Evolutionary conservation across 1,139 yeast genomes (phyloP), one percentile per base, ranked within the genome.

Genomic region (Pichia sp.): DNA sequence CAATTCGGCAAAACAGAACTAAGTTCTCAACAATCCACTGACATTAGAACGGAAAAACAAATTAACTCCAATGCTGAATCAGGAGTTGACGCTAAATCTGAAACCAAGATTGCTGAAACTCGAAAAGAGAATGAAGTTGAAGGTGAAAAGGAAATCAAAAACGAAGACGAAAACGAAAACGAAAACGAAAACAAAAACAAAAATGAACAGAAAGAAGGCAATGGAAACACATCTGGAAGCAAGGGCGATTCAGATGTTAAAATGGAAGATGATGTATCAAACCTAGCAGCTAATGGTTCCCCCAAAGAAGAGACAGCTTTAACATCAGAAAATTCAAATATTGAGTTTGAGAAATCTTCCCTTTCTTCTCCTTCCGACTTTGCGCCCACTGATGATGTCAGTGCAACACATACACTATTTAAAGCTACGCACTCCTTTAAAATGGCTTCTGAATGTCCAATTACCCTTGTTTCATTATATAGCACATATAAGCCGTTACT

Each of bases 381-480:
- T 49, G 59, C 67, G 17, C 41, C 58, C 4, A 48, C 44, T 30
- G 79, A 75, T 53, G 81, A 77, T 7, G 63, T 69, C 6, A 62
- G 71, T 10, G 56, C 76, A 17, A 49, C 63, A 3, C 78, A 78
- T 57, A 67, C 74, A 2, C 75, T 81, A 41, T 69, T 75, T 54
- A 79, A 78, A 60, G 85, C 95, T 12, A 80, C 88, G 79, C 76
- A 71, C 64, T 91, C 98, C 1, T 93, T 93, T 75, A 92, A 91
- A 67, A 90, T 95, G 10, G 78, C 93, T 57, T 91, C 97, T 0
- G 99, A 95, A 70, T 92, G 98, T 67, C 99, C 99, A 6, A 92
- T 95, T 45, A 92, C 96, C 9, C 88, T 95, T 83, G 99, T 95
- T 2, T 83, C 96, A 7, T 76, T 95, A 53, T 90, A 89, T 64